Conservation (phyloP, 306 rosid genomes). For the Cicer pinnatifidum region DNA sequence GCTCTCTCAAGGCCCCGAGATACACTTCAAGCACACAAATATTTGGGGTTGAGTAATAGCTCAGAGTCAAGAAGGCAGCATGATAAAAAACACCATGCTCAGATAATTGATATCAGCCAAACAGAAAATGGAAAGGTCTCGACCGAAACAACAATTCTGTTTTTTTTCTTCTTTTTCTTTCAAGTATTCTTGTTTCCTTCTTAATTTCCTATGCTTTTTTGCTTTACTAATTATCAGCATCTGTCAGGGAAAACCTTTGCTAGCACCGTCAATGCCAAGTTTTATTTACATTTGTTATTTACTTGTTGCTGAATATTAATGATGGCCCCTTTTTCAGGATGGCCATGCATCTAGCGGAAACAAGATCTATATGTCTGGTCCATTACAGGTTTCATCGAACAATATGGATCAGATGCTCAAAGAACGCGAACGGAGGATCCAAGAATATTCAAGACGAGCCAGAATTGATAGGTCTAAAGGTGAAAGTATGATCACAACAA, state of each 20-base stretch:
- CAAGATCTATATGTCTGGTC: constrained; percentile 80
- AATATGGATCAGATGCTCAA: constrained; percentile 76
- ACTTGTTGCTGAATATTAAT: constrained; percentile 5
- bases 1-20: constrained; percentile 46
- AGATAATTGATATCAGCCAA: constrained; percentile 51
- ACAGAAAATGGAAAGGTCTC: constrained; percentile 51
- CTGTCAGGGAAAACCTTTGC: constrained; percentile 16
- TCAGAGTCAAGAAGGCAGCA: constrained; percentile 54
- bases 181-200: constrained; percentile 15
- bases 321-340: constrained; percentile 53
- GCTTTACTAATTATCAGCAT: constrained; percentile 2
- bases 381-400: constrained; percentile 71
- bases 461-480: constrained; percentile 52
- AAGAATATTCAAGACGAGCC: constrained; percentile 70
- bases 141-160: constrained; percentile 56
- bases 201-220: neutral
- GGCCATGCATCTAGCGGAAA: constrained; percentile 53
- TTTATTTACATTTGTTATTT: constrained; percentile 20
- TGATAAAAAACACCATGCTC: constrained; percentile 54
- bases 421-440: constrained; percentile 77
- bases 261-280: constrained; percentile 27
- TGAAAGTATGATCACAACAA: constrained; percentile 35
- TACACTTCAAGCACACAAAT: constrained; percentile 44
- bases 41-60: constrained; percentile 51
- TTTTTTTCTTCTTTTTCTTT: constrained; percentile 41